Conservation (phyloP, 345 rosid species). For the Hibiscus syriacus region DNA sequence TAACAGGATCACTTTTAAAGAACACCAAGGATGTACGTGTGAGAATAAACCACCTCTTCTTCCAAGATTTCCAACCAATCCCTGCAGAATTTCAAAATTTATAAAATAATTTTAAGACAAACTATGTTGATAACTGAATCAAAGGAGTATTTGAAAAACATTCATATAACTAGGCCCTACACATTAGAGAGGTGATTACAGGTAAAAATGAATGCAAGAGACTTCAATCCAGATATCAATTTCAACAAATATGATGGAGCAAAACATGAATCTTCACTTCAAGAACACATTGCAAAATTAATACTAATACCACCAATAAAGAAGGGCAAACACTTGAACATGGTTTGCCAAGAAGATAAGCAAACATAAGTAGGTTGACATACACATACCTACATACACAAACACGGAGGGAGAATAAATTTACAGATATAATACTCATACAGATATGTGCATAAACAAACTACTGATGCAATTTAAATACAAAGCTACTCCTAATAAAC, state of each 20-base stretch:
- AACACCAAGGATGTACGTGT: constrained; percentile 97
- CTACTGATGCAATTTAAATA: background rate
- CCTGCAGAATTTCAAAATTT: constrained; percentile 54
- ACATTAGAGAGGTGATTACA: background rate
- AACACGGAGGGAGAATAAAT: background rate
- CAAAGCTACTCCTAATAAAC: background rate
- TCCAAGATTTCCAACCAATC: constrained; percentile 99
- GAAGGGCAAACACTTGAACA: background rate
- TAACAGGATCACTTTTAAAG: constrained; percentile 95
- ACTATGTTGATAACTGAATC: background rate
- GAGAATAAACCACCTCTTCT: constrained; percentile 97
- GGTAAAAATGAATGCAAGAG: background rate
- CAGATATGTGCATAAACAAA: background rate
- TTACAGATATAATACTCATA: background rate
- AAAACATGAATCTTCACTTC: constrained; percentile 2
- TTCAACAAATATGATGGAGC: background rate
- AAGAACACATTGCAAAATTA: background rate
- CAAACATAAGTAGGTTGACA: background rate
- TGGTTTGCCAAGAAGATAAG: constrained; percentile 1
- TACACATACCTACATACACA: background rate
- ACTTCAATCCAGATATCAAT: background rate
- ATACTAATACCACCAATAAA: background rate
- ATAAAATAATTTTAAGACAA: background rate
- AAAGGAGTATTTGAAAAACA: constrained; percentile 1
- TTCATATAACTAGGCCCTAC: background rate